Conservation (phyloP, 2,329 filamentous ascomycete species). For the Fusarium pseudograminearum region DNA sequence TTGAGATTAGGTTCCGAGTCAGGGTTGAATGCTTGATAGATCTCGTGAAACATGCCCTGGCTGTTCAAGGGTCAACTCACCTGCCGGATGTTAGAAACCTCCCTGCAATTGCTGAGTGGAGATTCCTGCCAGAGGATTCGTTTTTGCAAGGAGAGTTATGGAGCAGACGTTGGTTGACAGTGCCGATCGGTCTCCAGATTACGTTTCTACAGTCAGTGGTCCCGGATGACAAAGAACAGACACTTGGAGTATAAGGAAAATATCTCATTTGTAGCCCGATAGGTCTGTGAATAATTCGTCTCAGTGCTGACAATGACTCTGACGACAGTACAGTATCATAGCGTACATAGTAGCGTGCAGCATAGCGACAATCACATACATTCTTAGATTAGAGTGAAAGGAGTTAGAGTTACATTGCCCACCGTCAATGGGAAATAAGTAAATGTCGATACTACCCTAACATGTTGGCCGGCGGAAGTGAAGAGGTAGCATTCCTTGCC, state of each 20-base stretch:
- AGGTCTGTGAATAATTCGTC: neutral
- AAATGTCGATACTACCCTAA: neutral
- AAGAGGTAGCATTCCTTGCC: neutral
- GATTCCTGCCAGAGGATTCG: neutral
- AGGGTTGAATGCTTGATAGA: neutral
- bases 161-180: neutral
- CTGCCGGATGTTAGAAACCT: neutral
- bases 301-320: neutral
- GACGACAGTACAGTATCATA: neutral
- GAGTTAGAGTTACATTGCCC: neutral
- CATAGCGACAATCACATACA: neutral
- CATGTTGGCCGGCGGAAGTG: neutral
- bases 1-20: neutral
- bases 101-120: neutral
- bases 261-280: too few relatives aligned
- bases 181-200: neutral
- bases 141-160: neutral
- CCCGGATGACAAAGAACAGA: too few relatives aligned
- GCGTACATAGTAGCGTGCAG: too few relatives aligned
- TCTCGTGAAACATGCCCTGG: constrained; percentile 18
- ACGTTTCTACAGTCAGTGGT: neutral
- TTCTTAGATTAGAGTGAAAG: neutral
- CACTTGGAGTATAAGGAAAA: neutral
- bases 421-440: neutral
- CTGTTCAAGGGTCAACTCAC: neutral